Percentiles rank a stretch among this genome's conserved stretches.
Evolutionary conservation across 2,329 filamentous ascomycete species (phyloP).

Genomic region (Alternaria ventricosa): DNA sequence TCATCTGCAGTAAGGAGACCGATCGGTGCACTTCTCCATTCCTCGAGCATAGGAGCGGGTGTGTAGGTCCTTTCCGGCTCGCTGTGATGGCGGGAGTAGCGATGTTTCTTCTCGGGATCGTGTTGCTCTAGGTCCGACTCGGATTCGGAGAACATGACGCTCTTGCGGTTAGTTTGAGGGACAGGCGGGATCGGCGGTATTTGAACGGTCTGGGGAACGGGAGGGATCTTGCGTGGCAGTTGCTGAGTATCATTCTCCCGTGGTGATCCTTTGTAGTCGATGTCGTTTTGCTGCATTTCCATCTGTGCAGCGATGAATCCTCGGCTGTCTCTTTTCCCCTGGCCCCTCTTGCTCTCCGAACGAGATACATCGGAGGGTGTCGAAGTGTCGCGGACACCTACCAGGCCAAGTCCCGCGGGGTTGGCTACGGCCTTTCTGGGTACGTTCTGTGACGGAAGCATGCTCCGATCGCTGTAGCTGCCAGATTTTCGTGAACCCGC

Average conservation of each 20-base stretch:
- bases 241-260: constrained; percentile 46
- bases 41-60: constrained; percentile 66
- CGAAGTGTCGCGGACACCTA: constrained; percentile 38
- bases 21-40: constrained; percentile 53
- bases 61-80: constrained; percentile 61
- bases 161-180: constrained; percentile 46
- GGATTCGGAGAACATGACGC: constrained; percentile 50
- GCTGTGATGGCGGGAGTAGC: constrained; percentile 47
- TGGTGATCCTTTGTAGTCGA: constrained; percentile 42
- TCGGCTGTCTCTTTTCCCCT: constrained; percentile 40
- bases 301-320: constrained; percentile 45
- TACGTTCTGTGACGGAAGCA: constrained; percentile 24
- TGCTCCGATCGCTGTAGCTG: constrained; percentile 42
- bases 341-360: constrained; percentile 41
- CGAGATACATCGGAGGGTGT: constrained; percentile 38
- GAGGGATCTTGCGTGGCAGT: constrained; percentile 18
- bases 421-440: constrained; percentile 30
- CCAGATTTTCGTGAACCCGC: constrained; percentile 31
- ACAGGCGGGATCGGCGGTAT: constrained; percentile 21
- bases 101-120: constrained; percentile 39
- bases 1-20: constrained; percentile 52
- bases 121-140: constrained; percentile 30
- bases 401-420: constrained; percentile 41
- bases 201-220: background rate
- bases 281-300: constrained; percentile 49